These are phyloP conservation scores for Paracorniculantispora psalliotae DNA, from an alignment of 2,329 filamentous ascomycete species.

Conservation along the genomic window DNA sequence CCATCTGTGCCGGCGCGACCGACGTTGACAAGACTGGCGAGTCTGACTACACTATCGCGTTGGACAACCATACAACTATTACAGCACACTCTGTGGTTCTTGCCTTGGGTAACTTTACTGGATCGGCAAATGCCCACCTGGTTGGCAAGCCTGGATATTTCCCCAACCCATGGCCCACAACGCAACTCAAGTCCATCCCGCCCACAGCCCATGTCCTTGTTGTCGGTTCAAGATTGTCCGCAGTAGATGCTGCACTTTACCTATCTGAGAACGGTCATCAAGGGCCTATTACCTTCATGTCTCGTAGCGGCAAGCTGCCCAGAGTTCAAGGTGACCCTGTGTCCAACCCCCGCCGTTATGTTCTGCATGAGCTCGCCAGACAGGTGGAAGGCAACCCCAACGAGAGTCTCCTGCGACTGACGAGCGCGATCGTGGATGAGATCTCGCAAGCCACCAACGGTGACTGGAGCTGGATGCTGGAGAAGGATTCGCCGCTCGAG, in stretches of 20 bases:
- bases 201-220: conserved; percentile 5
- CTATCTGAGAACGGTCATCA: conserved; percentile 7
- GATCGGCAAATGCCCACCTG: conserved; percentile 3
- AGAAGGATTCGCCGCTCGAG: not conserved
- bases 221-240: conserved; percentile 5
- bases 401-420: conserved; percentile 2
- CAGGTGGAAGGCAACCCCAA: not conserved
- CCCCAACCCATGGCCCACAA: conserved; percentile 11
- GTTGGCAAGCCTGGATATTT: conserved; percentile 8
- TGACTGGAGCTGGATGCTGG: conserved; percentile 13
- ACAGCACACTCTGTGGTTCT: not conserved
- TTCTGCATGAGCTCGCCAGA: conserved; percentile 9
- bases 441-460: conserved; percentile 2
- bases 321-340: conserved; percentile 8
- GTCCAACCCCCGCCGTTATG: conserved; percentile 4
- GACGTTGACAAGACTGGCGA: not conserved
- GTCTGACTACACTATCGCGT: not conserved
- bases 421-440: conserved; percentile 7
- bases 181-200: not conserved
- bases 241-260: conserved; percentile 9
- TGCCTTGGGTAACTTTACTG: conserved; percentile 10
- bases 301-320: conserved; percentile 9
- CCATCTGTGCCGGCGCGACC: not conserved
- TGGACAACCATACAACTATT: not conserved
- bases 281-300: conserved; percentile 13